These are phyloP conservation scores for Erythrobasidium yunnanense DNA, from an alignment of 768 basidiomycete species.

Conservation along the genomic window DNA sequence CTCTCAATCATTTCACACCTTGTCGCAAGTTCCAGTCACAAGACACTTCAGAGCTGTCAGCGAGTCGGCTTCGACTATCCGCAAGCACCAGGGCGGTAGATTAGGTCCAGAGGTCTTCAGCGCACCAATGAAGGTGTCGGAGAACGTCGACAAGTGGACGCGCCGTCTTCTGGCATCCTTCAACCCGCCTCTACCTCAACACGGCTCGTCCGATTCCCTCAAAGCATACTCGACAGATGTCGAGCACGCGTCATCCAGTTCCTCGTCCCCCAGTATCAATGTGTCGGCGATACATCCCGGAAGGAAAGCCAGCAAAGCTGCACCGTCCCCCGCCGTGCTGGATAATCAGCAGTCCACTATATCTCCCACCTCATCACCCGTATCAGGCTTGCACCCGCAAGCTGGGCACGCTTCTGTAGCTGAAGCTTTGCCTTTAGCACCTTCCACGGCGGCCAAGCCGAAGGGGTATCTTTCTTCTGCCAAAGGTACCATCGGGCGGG, in stretches of 20 bases:
- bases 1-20: no score
- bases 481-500: conserved; percentile 30
- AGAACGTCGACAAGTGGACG: conserved; percentile 13
- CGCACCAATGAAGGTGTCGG: neutral
- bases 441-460: neutral
- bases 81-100: neutral
- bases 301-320: no score
- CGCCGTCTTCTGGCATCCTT: neutral
- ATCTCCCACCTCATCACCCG: no score
- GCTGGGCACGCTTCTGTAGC: neutral
- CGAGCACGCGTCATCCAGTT: no score
- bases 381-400: no score
- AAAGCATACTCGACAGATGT: no score
- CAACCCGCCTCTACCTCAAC: no score
- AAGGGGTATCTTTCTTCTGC: conserved; percentile 28
- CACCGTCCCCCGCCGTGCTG: no score
- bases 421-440: conserved; percentile 10
- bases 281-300: no score
- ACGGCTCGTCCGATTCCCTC: no score
- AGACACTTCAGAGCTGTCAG: conserved; percentile 16
- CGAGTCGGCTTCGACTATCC: conserved; percentile 20
- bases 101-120: neutral
- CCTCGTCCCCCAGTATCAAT: no score
- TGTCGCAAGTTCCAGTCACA: neutral
- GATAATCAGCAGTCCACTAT: no score